Percentiles rank a stretch among this genome's conserved stretches.
These are phyloP conservation scores for Trichoderma sp. DNA, from an alignment of 2,329 filamentous ascomycete genomes.

Conservation along the genomic window DNA sequence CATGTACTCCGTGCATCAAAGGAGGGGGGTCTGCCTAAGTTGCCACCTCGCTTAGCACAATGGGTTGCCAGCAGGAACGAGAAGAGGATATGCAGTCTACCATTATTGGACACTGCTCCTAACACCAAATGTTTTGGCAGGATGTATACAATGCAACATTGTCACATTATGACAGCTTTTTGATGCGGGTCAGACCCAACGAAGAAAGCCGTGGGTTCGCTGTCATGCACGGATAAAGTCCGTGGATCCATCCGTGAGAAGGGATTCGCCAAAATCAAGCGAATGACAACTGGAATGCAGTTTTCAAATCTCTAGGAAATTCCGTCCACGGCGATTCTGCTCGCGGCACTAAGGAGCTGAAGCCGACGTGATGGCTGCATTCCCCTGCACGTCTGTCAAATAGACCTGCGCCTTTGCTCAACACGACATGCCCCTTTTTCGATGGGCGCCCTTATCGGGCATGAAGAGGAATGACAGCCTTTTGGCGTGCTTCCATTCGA, in stretches of 20 bases:
- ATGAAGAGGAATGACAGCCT: neutral
- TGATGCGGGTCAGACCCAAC: neutral
- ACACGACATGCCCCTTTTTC: neutral
- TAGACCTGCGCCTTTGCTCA: neutral
- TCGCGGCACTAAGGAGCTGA: neutral
- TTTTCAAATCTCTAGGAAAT: neutral
- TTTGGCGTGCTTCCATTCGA: neutral
- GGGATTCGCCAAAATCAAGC: neutral
- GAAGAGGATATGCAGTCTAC: neutral
- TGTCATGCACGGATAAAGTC: neutral
- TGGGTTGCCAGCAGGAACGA: neutral
- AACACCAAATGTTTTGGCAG: neutral
- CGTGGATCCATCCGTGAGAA: neutral
- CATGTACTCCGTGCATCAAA: neutral
- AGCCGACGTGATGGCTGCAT: neutral
- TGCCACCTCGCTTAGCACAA: slow-evolving; percentile 1
- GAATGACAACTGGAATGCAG: neutral
- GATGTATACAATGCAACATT: neutral
- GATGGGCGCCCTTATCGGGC: neutral
- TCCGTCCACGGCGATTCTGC: neutral
- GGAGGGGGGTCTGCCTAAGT: neutral
- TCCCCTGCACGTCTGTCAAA: neutral
- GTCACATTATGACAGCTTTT: neutral
- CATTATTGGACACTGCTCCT: neutral
- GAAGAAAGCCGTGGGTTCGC: neutral